Base-by-base conservation (phyloP, 345 rosid species). In the Heritiera littoralis region DNA sequence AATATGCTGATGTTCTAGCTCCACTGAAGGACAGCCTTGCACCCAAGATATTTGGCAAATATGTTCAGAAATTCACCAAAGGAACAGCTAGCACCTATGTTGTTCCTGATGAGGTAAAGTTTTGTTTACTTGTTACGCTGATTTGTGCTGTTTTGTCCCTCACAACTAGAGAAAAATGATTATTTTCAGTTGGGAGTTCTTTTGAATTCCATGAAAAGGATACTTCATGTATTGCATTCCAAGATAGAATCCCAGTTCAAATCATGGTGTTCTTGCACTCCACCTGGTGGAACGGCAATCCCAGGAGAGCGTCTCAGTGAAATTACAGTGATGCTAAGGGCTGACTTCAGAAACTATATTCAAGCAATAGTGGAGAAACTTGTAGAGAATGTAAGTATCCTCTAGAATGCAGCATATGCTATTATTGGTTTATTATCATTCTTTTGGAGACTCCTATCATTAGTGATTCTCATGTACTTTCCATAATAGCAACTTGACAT, bases 351-450 rank as follows among this genome's bases (percentile, higher is more conserved):
- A 81, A 87, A 89, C 77, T 91, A 90, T 83, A 85, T 85, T 78
- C 97, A 94, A 88, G 98, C 97, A 1, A 89, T 94, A 40, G 94
- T 96, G 73, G 99, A 96, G 85, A 96, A 94, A 82, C 94, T 96
- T 45, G 91, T 88, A 3, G 98, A 92, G 80, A 96, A 94, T 89
- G 99, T 95, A 40, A 83, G 92, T 88, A 72, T 38, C 73, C 23
- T 49, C 5, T 35, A 5, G 43, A 41, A 48, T 46, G 15, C 41
- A 35, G 35, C 20, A n/a, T 45, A 51, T n/a, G n/a, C n/a, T n/a
- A n/a, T n/a, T n/a, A n/a, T n/a, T n/a, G 49, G 18, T 72, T 56
- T 20, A 15, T 45, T 43, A 76, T 77, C 45, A 56, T 68, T 10
- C 58, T 68, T 58, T 68, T 41, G 5, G 6, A 52, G 46, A 51